phyloP scores from a whole-genome alignment of 257 asterid species.

The Forsythia viridissima region DNA sequence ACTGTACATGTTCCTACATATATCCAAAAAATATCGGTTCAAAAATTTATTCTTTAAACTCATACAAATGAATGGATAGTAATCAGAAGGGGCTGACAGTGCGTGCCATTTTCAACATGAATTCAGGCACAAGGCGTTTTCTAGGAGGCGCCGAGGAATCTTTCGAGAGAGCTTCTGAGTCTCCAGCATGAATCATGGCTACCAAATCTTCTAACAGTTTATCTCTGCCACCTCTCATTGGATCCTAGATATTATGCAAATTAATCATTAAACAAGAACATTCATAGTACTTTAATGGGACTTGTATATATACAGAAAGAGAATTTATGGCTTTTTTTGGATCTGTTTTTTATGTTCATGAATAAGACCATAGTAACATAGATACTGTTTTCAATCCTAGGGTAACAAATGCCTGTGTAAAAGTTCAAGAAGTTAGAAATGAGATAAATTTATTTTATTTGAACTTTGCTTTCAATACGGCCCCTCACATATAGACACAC shows the following conservation, averaged over 20 bases:
- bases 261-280: slow-evolving; percentile 10
- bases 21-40: background rate
- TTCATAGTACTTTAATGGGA: no score
- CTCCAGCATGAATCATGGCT: slow-evolving; percentile 66
- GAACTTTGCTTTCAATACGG: background rate
- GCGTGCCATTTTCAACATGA: slow-evolving; percentile 73
- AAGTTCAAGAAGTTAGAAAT: no score
- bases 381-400: no score
- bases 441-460: no score
- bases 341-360: background rate
- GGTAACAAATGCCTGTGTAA: no score
- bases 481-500: background rate
- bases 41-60: background rate
- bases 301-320: no score
- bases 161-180: slow-evolving; percentile 61
- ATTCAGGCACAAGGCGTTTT: slow-evolving; percentile 87
- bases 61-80: background rate
- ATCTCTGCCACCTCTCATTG: slow-evolving; percentile 95
- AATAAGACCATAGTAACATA: background rate
- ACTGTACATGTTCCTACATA: background rate
- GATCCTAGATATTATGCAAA: slow-evolving; percentile 58
- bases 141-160: slow-evolving; percentile 65
- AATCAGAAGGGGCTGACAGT: slow-evolving; percentile 71
- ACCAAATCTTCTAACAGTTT: slow-evolving; percentile 75
- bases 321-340: no score